Conservation (phyloP, 148 eudicot genomes). For the Persicaria maculosa region DNA sequence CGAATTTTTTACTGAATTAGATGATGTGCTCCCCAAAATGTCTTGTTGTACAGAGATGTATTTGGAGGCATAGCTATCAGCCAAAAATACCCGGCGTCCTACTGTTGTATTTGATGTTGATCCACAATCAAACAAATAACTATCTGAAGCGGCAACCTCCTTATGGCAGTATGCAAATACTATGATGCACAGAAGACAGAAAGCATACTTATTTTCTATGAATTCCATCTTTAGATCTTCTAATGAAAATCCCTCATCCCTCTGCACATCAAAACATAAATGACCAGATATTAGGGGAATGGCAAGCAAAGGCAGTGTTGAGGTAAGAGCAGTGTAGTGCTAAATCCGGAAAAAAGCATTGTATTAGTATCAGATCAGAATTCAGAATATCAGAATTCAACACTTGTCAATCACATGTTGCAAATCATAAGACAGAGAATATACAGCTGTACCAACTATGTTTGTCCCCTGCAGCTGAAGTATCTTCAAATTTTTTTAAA, state of each 20-base stretch:
- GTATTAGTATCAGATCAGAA: background rate
- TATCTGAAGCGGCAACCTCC: conserved; percentile 9
- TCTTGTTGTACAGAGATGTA: conserved; percentile 4
- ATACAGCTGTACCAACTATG: background rate
- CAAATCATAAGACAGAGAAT: background rate
- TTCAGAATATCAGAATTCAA: background rate
- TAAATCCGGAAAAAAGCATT: too few species aligned
- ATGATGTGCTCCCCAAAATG: conserved; percentile 13
- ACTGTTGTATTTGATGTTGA: conserved; percentile 13
- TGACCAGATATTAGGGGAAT: background rate
- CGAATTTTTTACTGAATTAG: conserved; percentile 4
- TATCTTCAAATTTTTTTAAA: background rate
- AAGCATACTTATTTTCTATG: background rate
- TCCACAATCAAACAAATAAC: conserved; percentile 14
- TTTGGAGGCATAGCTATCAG: conserved; percentile 13
- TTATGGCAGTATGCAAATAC: background rate
- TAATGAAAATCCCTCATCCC: background rate
- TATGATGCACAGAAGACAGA: conserved; percentile 9
- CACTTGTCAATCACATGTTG: background rate
- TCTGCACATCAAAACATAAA: background rate
- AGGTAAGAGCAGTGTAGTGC: background rate
- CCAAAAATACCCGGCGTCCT: conserved; percentile 9
- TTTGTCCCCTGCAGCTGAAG: background rate
- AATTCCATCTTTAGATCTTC: conserved; percentile 14
- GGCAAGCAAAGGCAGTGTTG: background rate